phyloP scores from a whole-genome alignment of 805 yeast genomes.

The Metschnikowia similis region DNA sequence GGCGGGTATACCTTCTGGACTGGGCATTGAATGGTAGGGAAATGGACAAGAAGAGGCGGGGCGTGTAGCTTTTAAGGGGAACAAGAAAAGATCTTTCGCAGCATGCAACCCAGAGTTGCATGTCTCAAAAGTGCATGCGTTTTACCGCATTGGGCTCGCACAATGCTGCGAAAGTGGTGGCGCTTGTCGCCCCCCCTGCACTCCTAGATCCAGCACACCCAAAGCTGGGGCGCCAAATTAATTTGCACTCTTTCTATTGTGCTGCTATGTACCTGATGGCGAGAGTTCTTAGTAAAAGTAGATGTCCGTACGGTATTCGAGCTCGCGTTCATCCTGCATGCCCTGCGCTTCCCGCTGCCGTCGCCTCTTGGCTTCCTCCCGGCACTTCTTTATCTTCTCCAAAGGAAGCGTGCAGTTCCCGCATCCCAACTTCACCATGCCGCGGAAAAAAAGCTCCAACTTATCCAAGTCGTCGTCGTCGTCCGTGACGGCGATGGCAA shows the following conservation, averaged over 20 bases:
- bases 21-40: not conserved
- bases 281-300: not conserved
- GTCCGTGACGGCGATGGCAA: conserved; percentile 16
- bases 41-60: not conserved
- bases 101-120: conserved; percentile 2
- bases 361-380: conserved; percentile 4
- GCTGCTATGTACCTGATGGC: not conserved
- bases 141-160: conserved; percentile 13
- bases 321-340: conserved; percentile 1
- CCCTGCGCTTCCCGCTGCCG: not conserved
- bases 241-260: not conserved
- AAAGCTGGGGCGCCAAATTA: not conserved
- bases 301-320: conserved; percentile 14
- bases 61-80: not conserved
- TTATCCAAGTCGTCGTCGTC: conserved; percentile 21
- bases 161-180: conserved; percentile 7
- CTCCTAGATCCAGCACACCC: not conserved
- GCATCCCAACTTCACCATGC: conserved; percentile 22
- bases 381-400: conserved; percentile 5
- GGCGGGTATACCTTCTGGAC: conserved; percentile 1
- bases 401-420: conserved; percentile 16
- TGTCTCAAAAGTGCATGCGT: conserved; percentile 1
- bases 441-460: conserved; percentile 22
- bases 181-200: not conserved
- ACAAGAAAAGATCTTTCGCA: not conserved